Evolutionary conservation across 2,329 filamentous ascomycete species (phyloP).

Genomic region (Tympanopsis confertula): DNA sequence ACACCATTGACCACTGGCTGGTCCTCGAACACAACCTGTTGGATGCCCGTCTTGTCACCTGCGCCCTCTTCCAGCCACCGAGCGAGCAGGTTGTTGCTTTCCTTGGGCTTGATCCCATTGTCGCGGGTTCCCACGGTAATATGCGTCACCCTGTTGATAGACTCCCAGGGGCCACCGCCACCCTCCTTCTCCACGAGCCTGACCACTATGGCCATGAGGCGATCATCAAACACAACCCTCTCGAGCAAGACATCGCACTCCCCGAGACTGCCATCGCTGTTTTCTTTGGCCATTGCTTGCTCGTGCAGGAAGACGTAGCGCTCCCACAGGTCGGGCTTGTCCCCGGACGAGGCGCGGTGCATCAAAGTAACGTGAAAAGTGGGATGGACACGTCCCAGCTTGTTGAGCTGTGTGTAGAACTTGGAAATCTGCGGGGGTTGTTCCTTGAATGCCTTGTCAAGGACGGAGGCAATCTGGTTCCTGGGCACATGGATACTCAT

Average conservation of each 20-base stretch:
- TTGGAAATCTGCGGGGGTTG: constrained; percentile 36
- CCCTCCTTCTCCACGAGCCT: constrained; percentile 47
- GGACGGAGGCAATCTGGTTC: constrained; percentile 36
- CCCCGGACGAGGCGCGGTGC: constrained; percentile 55
- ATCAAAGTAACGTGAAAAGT: constrained; percentile 91
- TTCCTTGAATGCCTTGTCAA: constrained; percentile 60
- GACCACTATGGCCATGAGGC: constrained; percentile 85
- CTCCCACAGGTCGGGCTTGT: constrained; percentile 64
- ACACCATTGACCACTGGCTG: constrained; percentile 33
- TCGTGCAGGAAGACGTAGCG: constrained; percentile 52
- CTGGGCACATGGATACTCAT: constrained; percentile 46
- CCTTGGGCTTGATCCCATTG: constrained; percentile 70
- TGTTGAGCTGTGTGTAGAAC: constrained; percentile 67
- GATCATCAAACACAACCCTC: constrained; percentile 67
- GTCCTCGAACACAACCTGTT: constrained; percentile 35
- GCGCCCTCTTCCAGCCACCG: constrained; percentile 56
- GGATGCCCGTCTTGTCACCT: constrained; percentile 27
- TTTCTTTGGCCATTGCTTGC: constrained; percentile 22
- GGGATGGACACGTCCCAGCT: constrained; percentile 64
- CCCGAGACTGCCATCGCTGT: constrained; percentile 35
- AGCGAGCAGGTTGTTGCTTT: constrained; percentile 77
- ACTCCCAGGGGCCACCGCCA: constrained; percentile 41
- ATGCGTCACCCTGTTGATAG: constrained; percentile 69
- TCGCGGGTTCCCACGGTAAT: constrained; percentile 79
- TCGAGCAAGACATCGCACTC: constrained; percentile 9